Base-by-base conservation (phyloP, 2,329 filamentous ascomycete genomes). In the Fusarium foetens region DNA sequence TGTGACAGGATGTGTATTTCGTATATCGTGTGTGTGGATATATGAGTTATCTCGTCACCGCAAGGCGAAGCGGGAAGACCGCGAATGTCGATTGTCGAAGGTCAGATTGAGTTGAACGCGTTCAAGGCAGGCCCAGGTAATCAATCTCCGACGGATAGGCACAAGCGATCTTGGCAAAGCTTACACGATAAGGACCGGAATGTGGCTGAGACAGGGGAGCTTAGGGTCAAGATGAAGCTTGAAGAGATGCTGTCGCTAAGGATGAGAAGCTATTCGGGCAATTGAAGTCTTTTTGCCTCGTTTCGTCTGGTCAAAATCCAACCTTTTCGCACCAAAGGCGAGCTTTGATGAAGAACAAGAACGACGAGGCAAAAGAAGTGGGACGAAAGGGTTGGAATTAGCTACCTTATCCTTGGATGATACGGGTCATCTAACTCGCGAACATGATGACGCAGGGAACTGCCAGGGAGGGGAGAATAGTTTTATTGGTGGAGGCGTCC, bases 241-340 rank as follows among this genome's bases (percentile, higher is more conserved):
- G 25, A 45, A 39, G 36, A 46, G 25, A 46, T 29, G 58, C 43
- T 43, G 53, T 59, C 29, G 29, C 29, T 14, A 65, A 48, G n/a
- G 23, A 45, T 35, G n/a, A 55, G 41, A 55, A n/a, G 53, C 52
- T 46, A 60, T 55, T 38, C 12, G 41, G 29, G 42, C 59, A 55
- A 68, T 48, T 55, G 60, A n/a, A 51, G 27, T 31, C 27, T 46
- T 66, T 46, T 38, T 27, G 27, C 31, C 16, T 43, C 38, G 42
- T 53, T 31, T 66, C 41, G 62, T 33, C 36, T 35, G 27, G 46
- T 49, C 48, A 46, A 58, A 54, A 60, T 45, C 48, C n/a, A 51
- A 73, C 67, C 72, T 69, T 63, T 71, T 66, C 72, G 70, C 72
- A 71, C 72, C 63, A 48, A 68, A 48, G 66, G 70, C 70, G 70